These are phyloP conservation scores for Lactarius psammicola DNA, from an alignment of 768 basidiomycete genomes.

Conservation along the genomic window DNA sequence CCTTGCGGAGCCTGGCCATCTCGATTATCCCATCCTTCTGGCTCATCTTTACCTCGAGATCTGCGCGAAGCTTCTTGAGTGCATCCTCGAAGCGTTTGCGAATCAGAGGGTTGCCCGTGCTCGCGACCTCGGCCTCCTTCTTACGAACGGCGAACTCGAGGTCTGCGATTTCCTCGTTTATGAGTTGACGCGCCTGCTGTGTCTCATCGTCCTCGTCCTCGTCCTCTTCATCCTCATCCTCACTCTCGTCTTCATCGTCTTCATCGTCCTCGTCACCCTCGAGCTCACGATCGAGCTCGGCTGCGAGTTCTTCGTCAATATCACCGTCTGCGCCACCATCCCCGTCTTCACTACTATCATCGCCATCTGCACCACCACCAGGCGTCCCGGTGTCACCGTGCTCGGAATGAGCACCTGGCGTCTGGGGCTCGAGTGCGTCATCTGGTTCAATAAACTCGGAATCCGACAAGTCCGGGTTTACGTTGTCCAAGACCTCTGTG, in stretches of 20 bases:
- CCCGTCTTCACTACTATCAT: conserved; percentile 59
- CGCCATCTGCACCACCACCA: conserved; percentile 52
- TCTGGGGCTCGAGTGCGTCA: conserved; percentile 57
- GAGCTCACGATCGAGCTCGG: conserved; percentile 84
- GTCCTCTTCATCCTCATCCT: conserved; percentile 72
- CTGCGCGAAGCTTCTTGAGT: conserved; percentile 79
- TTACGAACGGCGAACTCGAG: conserved; percentile 84
- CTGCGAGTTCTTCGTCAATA: conserved; percentile 85
- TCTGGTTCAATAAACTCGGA: conserved; percentile 81
- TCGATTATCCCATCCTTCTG: conserved; percentile 82
- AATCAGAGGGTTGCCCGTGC: conserved; percentile 84
- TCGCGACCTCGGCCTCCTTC: conserved; percentile 80
- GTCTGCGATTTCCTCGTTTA: conserved; percentile 88
- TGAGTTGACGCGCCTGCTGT: conserved; percentile 68
- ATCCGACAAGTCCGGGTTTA: conserved; percentile 87
- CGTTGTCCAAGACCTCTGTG: conserved; percentile 81
- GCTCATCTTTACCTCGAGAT: conserved; percentile 79
- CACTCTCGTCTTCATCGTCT: conserved; percentile 61
- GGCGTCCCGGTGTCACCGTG: conserved; percentile 61
- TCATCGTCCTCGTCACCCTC: conserved; percentile 60
- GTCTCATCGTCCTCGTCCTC: conserved; percentile 80
- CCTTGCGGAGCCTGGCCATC: conserved; percentile 66
- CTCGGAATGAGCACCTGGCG: conserved; percentile 67
- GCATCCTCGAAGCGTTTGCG: conserved; percentile 94
- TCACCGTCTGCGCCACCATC: conserved; percentile 67